A percentile compares a stretch with the other conserved stretches of the same genome.
Evolutionary conservation across 78 protist species (phyloP).

Genomic region (Cavenderia fasciculata): DNA sequence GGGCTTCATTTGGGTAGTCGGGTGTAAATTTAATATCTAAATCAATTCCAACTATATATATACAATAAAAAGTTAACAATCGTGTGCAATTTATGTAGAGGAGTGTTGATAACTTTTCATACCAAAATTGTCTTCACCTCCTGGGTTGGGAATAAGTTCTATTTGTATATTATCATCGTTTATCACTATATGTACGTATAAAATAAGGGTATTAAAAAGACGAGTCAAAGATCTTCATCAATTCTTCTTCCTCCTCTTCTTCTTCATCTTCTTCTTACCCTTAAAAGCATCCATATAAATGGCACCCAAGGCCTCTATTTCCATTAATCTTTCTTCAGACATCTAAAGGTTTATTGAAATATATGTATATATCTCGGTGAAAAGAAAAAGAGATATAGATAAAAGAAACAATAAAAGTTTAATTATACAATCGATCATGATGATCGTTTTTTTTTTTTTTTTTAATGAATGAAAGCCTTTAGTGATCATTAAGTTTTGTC

Average conservation of each 20-base stretch:
- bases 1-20: constrained; percentile 62
- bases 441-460: too few relatives aligned
- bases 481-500: too few relatives aligned
- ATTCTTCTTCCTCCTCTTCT: too few relatives aligned
- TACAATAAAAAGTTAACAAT: too few relatives aligned
- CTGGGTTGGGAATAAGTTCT: constrained; percentile 64
- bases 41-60: constrained; percentile 41
- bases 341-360: too few relatives aligned
- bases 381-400: too few relatives aligned
- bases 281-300: constrained; percentile 68
- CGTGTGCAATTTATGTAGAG: too few relatives aligned
- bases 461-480: too few relatives aligned
- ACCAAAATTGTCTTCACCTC: constrained; percentile 64
- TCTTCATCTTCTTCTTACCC: background rate
- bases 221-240: too few relatives aligned
- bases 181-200: background rate
- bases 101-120: background rate
- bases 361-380: too few relatives aligned
- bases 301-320: constrained; percentile 57
- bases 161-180: constrained; percentile 58
- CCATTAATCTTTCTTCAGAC: constrained; percentile 65
- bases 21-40: constrained; percentile 72
- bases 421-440: too few relatives aligned
- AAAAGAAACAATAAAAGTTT: too few relatives aligned
- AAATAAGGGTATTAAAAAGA: background rate